Percentiles rank a stretch among this genome's conserved stretches.
These are phyloP conservation scores for Metarhizium sp. DNA, from an alignment of 2,329 filamentous ascomycete genomes.

Conservation along the genomic window DNA sequence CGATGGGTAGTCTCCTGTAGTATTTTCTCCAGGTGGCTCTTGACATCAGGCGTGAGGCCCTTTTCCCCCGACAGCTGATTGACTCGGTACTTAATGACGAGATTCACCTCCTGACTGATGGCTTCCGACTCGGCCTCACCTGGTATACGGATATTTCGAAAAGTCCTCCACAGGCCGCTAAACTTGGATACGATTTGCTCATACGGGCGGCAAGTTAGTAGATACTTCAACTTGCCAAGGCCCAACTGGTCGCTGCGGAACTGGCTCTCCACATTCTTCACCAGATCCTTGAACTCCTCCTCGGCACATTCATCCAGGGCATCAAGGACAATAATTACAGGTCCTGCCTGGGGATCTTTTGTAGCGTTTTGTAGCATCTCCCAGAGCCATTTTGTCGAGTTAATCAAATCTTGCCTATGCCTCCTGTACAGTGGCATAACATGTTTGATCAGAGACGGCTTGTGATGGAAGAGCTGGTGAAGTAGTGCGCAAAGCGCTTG, in stretches of 20 bases:
- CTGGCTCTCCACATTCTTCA: slow-evolving; percentile 4
- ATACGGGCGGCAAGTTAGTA: slow-evolving; percentile 28
- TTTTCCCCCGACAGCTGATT: slow-evolving; percentile 11
- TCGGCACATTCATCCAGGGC: slow-evolving; percentile 23
- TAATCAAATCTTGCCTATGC: not conserved
- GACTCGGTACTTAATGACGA: slow-evolving; percentile 22
- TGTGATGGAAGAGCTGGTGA: not conserved
- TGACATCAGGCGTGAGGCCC: no score
- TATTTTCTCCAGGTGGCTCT: no score
- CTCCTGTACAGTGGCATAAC: not conserved
- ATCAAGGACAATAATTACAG: not conserved
- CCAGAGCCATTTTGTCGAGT: not conserved
- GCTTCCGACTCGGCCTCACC: slow-evolving; percentile 26
- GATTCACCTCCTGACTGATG: slow-evolving; percentile 26
- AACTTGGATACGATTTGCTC: slow-evolving; percentile 19
- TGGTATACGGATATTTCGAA: slow-evolving; percentile 22
- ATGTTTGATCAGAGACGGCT: not conserved
- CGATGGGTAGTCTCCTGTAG: slow-evolving; percentile 15
- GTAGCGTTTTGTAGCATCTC: not conserved
- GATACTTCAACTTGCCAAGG: slow-evolving; percentile 18
- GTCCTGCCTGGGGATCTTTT: not conserved
- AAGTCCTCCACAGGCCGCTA: slow-evolving; percentile 6
- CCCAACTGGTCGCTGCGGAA: not conserved
- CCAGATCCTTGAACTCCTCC: no score
- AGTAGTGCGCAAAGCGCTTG: slow-evolving; percentile 4